Evolutionary conservation across 139 green algal genomes (phyloP).

Genomic region (Tetratostichococcus sp.): DNA sequence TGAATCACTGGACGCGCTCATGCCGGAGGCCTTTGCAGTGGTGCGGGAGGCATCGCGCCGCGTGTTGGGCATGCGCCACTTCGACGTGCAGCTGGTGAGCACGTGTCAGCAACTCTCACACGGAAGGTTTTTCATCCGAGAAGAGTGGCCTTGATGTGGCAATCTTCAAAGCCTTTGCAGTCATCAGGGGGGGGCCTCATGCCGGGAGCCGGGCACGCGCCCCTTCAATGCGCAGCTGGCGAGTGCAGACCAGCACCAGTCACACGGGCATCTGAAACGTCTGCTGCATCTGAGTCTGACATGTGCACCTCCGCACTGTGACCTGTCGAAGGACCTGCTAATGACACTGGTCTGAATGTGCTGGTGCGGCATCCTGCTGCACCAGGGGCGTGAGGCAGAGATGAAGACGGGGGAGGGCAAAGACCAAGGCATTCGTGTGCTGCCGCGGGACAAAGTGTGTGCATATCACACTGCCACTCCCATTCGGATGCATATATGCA

Average conservation of each 20-base stretch:
- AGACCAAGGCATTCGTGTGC: no score
- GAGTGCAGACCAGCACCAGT: neutral
- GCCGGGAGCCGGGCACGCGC: constrained; percentile 79
- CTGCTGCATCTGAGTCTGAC: no score
- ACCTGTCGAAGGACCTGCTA: neutral
- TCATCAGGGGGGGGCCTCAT: constrained; percentile 82
- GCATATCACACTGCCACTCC: no score
- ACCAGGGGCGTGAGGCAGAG: constrained; percentile 83
- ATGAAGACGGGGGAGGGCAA: constrained; percentile 97
- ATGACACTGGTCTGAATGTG: neutral
- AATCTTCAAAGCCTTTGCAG: constrained; percentile 93
- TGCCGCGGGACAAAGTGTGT: no score
- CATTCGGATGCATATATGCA: no score
- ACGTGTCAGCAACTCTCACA: no score
- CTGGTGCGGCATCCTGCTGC: constrained; percentile 89
- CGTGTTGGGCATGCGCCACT: constrained; percentile 88
- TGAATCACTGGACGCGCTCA: constrained; percentile 54
- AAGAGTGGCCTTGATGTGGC: no score
- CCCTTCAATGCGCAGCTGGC: constrained; percentile 92
- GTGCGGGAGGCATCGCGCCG: constrained; percentile 81
- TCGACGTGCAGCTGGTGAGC: constrained; percentile 81
- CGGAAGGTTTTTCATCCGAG: neutral
- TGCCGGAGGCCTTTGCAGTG: constrained; percentile 86
- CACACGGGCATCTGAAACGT: no score
- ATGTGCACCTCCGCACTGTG: neutral